Percentiles rank a stretch among this genome's conserved stretches.
Evolutionary conservation across 139 green algal genomes (phyloP).

Genomic region (Ulvella scutata): DNA sequence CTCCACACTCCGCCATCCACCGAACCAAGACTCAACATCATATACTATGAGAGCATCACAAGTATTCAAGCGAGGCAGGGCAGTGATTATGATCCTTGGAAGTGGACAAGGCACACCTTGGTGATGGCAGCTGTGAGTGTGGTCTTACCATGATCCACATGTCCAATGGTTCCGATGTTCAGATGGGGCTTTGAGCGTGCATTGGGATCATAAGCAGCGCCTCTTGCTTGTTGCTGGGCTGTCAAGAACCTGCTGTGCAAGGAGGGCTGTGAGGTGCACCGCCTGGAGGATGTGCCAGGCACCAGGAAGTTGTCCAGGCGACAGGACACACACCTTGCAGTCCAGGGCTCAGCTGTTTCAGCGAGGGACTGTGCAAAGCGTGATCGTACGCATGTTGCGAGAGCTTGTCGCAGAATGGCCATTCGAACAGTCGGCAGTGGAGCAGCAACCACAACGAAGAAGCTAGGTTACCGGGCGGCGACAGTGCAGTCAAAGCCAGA

Average conservation of each 20-base stretch:
- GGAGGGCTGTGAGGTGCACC: no score
- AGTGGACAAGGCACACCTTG: slow-evolving; percentile 30
- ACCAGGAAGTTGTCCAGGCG: no score
- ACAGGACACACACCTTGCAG: no score
- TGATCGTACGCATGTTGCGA: no score
- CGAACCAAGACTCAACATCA: neutral
- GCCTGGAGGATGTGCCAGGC: no score
- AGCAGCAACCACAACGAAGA: no score
- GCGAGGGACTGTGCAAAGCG: no score
- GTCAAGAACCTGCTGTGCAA: neutral
- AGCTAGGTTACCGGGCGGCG: no score
- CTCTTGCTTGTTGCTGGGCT: neutral
- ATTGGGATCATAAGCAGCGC: slow-evolving; percentile 73
- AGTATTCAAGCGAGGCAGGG: neutral
- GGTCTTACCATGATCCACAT: slow-evolving; percentile 98
- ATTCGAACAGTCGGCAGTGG: no score
- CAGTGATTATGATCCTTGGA: neutral
- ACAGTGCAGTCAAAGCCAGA: no score
- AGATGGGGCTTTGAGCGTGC: slow-evolving; percentile 84
- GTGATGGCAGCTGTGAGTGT: slow-evolving; percentile 92
- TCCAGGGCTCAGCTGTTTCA: no score
- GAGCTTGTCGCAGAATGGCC: no score
- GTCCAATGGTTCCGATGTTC: slow-evolving; percentile 96
- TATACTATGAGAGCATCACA: neutral
- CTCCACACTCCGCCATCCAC: neutral